Percentiles rank a stretch among this genome's conserved stretches.
Conservation (phyloP, 768 basidiomycete species). For the Paxillus rubicundulus region DNA sequence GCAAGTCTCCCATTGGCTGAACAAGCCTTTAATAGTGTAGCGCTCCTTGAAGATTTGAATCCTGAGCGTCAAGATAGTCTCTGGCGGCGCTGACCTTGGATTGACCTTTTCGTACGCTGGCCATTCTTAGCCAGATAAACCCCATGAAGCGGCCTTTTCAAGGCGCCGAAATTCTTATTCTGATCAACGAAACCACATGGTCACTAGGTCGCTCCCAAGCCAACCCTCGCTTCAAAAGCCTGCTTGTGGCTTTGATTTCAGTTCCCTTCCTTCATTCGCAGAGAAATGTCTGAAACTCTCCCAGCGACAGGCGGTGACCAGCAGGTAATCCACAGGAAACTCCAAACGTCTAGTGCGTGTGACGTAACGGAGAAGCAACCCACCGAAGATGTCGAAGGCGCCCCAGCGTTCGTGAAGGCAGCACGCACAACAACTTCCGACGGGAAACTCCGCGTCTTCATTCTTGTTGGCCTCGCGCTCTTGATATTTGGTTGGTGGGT, state of each 20-base stretch:
- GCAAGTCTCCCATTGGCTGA: no score
- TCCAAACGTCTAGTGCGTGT: conserved; percentile 12
- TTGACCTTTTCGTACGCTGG: no score
- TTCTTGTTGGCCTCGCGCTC: conserved; percentile 51
- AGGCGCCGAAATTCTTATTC: no score
- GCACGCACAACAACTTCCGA: conserved; percentile 1
- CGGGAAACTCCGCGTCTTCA: conserved; percentile 37
- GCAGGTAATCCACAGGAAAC: conserved; percentile 20
- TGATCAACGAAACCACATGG: not conserved
- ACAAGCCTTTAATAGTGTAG: no score
- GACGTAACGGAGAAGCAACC: conserved; percentile 8
- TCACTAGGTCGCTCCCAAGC: no score
- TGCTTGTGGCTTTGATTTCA: not conserved
- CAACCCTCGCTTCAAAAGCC: not conserved
- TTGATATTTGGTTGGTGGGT: conserved; percentile 87
- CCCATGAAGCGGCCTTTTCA: no score
- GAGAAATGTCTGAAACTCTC: conserved; percentile 18
- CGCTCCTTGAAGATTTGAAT: no score
- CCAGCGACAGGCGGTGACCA: not conserved
- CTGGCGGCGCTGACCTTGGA: no score
- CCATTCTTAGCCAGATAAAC: no score
- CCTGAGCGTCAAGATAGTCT: no score
- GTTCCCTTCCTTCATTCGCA: not conserved
- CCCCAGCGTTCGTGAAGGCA: conserved; percentile 2
- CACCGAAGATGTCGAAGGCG: conserved; percentile 20